Evolutionary conservation across 2,329 filamentous ascomycete genomes (phyloP).

Genomic region (Dactylonectria macrodidyma): DNA sequence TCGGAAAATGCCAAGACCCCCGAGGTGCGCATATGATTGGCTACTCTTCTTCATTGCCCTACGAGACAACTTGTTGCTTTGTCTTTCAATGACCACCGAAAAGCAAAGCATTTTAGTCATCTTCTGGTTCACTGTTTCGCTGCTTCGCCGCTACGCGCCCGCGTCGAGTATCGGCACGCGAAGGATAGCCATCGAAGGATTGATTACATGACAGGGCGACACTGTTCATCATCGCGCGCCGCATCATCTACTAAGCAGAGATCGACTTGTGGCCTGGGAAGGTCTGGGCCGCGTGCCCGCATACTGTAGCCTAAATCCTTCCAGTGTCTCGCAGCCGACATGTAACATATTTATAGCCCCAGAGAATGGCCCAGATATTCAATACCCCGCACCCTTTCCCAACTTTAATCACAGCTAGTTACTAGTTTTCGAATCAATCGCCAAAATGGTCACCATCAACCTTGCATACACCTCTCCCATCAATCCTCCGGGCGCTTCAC

Average conservation of each 20-base stretch:
- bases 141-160: too few species aligned
- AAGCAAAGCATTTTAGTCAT: neutral
- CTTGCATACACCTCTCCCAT: conserved; percentile 51
- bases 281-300: too few species aligned
- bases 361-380: neutral
- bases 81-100: neutral
- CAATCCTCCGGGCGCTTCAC: conserved; percentile 49
- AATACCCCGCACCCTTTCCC: neutral
- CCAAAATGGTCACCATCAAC: conserved; percentile 51
- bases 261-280: too few species aligned
- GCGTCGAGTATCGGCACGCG: neutral
- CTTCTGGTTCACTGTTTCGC: neutral
- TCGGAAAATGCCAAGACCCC: conserved; percentile 45
- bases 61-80: neutral
- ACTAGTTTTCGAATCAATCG: neutral
- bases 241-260: too few species aligned
- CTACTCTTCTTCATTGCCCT: neutral
- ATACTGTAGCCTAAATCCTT: too few species aligned
- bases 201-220: neutral
- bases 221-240: too few species aligned
- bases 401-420: neutral
- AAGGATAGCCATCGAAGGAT: neutral
- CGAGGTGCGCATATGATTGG: neutral
- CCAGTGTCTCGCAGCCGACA: too few species aligned
- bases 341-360: too few species aligned